These are phyloP conservation scores for Talaromyces verruculosus DNA, from an alignment of 2,329 filamentous ascomycete species.

Conservation along the genomic window DNA sequence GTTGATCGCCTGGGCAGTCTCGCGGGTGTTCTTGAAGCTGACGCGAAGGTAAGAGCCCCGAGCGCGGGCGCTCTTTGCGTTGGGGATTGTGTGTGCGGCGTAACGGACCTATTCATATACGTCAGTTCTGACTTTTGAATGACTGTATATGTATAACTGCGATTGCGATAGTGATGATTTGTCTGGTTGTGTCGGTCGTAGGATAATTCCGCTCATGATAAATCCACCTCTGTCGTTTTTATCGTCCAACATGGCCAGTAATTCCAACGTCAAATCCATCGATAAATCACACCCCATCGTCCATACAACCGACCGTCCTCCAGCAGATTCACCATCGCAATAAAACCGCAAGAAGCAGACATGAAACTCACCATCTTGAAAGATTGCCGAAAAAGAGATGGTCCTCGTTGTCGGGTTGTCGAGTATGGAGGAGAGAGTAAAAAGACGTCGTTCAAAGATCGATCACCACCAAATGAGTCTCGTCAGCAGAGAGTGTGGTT, in stretches of 20 bases:
- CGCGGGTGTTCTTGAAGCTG: conserved; percentile 99
- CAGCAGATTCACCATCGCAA: neutral
- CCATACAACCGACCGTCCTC: neutral
- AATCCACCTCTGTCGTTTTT: neutral
- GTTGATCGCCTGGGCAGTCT: conserved; percentile 99
- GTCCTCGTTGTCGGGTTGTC: conserved; percentile 39
- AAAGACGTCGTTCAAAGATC: conserved; percentile 12
- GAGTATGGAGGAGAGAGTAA: conserved; percentile 12
- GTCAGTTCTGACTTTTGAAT: neutral
- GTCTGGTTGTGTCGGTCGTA: neutral
- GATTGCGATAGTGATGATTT: neutral
- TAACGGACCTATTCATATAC: conserved; percentile 73
- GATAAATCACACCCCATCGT: neutral
- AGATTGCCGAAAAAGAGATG: conserved; percentile 40
- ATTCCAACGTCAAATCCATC: neutral
- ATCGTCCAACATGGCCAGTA: neutral
- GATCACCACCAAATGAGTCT: conserved; percentile 11
- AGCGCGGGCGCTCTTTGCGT: conserved; percentile 92
- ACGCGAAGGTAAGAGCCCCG: conserved; percentile 98
- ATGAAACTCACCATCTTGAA: conserved; percentile 47
- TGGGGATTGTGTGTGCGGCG: conserved; percentile 83
- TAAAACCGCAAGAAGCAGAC: neutral
- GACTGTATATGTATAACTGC: neutral
- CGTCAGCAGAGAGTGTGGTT: conserved; percentile 33
- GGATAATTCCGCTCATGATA: neutral